phyloP scores from a whole-genome alignment of 176 grass and related monocot species.

The maize (Zea mays) region Zm-B73-REFERENCE-NAM-5.0 NC_050103.1:176041001-176041500 shows the following conservation, averaged over 20 bases:
- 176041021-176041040: conserved; percentile 11
- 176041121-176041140: conserved; percentile 78
- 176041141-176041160: conserved; percentile 91
- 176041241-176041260: conserved; percentile 83
- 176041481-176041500: not conserved
- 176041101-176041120: not conserved
- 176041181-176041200: conserved; percentile 93
- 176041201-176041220: conserved; percentile 94
- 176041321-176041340: conserved; percentile 97
- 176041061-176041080: not conserved
- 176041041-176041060: conserved; percentile 11
- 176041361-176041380: conserved; percentile 82
- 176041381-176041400: conserved; percentile 89
- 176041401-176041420: conserved; percentile 59
- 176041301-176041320: conserved; percentile 98
- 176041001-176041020: conserved; percentile 14
- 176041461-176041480: not conserved
- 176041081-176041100: not conserved
- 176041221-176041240: conserved; percentile 97
- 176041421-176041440: conserved; percentile 18
- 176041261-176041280: conserved; percentile 96
- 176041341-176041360: conserved; percentile 91
- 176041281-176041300: conserved; percentile 98
- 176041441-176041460: conserved; percentile 2
- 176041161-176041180: conserved; percentile 97